phyloP scores from a whole-genome alignment of 208 protist genomes.

The Trypanosoma vivax region DNA sequence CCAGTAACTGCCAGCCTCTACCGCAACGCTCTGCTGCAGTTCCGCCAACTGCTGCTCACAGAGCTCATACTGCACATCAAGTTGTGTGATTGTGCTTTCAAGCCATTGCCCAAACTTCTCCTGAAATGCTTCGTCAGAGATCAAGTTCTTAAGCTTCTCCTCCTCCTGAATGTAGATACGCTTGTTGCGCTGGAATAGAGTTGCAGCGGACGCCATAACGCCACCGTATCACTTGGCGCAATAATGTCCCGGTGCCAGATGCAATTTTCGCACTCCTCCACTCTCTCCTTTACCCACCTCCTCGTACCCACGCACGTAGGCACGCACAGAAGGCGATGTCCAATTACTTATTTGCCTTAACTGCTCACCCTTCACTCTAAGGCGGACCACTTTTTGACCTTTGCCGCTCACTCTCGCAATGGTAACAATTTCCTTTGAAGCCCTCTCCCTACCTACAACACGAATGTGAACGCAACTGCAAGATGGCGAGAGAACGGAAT shows the following conservation, averaged over 20 bases:
- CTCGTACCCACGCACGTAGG: no score
- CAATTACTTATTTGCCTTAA: background rate
- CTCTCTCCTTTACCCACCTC: no score
- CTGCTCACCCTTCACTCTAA: no score
- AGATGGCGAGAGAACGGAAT: no score
- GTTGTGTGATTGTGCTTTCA: conserved; percentile 66
- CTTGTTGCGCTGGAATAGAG: conserved; percentile 82
- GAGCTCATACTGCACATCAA: conserved; percentile 76
- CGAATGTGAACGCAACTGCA: background rate
- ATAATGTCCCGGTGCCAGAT: no score
- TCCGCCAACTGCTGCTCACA: conserved; percentile 84
- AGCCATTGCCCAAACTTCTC: conserved; percentile 72
- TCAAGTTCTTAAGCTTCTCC: conserved; percentile 58
- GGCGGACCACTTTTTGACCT: no score
- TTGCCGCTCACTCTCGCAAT: no score
- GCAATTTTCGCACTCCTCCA: no score
- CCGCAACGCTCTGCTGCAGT: conserved; percentile 70
- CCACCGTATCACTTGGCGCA: no score
- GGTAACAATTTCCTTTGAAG: no score
- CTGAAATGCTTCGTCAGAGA: conserved; percentile 55
- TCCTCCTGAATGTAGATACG: conserved; percentile 80
- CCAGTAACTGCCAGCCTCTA: conserved; percentile 68
- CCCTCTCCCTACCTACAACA: background rate
- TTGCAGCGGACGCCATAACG: conserved; percentile 36
- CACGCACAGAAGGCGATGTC: no score